Percentiles rank a stretch among this genome's conserved stretches.
These are phyloP conservation scores for Phytophthora lateralis DNA, from an alignment of 352 stramenopile species.

Conservation along the genomic window DNA sequence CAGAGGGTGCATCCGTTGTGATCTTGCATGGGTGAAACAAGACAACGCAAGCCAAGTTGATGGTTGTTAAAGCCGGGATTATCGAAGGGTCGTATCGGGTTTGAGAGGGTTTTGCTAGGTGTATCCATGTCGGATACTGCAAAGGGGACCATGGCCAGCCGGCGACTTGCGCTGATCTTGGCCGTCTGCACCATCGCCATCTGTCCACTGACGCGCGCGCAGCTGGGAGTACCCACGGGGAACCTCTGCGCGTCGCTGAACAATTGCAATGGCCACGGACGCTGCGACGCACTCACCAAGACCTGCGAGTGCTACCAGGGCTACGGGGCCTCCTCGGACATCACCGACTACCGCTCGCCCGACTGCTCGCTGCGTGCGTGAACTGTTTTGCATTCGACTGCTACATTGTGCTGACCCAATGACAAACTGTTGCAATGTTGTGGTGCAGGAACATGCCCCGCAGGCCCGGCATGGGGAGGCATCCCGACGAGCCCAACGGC, in stretches of 20 bases:
- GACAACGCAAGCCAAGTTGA: no score
- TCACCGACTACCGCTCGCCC: constrained; percentile 74
- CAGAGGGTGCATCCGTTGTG: no score
- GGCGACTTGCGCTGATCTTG: neutral
- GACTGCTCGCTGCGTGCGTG: constrained; percentile 81
- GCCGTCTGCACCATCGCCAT: constrained; percentile 2
- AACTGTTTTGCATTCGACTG: neutral
- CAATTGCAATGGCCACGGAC: constrained; percentile 91
- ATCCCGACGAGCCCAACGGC: constrained; percentile 50
- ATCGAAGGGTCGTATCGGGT: constrained; percentile 3
- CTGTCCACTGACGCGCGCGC: constrained; percentile 21
- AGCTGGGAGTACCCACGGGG: constrained; percentile 58
- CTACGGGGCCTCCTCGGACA: constrained; percentile 82
- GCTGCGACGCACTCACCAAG: constrained; percentile 83
- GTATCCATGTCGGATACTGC: constrained; percentile 20
- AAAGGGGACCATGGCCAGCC: neutral
- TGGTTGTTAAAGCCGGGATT: neutral
- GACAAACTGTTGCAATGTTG: neutral
- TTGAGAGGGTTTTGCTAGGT: constrained; percentile 1
- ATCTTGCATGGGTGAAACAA: no score
- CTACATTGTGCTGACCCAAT: neutral
- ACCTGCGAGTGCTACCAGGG: constrained; percentile 90
- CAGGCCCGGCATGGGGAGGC: constrained; percentile 63
- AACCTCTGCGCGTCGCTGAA: constrained; percentile 79
- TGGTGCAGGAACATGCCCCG: constrained; percentile 64